Evolutionary conservation across 2,329 filamentous ascomycete genomes (phyloP).

Genomic region (Neurospora sp.): DNA sequence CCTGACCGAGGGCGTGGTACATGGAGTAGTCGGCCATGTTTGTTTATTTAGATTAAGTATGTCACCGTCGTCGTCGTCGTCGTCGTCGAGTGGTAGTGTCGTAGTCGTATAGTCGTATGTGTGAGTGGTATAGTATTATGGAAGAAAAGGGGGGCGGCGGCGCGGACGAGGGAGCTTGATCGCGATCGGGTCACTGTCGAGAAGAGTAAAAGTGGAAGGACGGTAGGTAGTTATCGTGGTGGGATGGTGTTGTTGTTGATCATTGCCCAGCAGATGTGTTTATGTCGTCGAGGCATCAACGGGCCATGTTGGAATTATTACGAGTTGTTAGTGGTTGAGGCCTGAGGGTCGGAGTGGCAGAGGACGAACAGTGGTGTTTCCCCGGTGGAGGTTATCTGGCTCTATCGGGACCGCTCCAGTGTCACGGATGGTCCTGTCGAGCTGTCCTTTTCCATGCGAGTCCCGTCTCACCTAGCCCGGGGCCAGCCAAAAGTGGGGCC

Average conservation of each 20-base stretch:
- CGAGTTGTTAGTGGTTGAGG: not conserved
- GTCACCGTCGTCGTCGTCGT: not conserved
- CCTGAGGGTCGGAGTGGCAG: not conserved
- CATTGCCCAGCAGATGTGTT: not conserved
- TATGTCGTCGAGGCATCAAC: not conserved
- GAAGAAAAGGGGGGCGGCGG: not conserved
- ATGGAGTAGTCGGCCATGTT: constrained; percentile 35
- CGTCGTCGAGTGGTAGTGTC: not conserved
- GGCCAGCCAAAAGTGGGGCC: not conserved
- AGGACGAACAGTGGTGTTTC: not conserved
- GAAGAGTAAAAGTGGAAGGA: not conserved
- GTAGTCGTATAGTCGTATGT: not conserved
- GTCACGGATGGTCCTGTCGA: constrained; percentile 8
- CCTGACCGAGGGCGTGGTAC: constrained; percentile 43
- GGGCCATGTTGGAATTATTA: not conserved
- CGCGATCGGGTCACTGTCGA: not conserved
- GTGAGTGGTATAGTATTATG: not conserved
- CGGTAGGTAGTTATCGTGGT: not conserved
- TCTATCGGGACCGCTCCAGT: not conserved
- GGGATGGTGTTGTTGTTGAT: not conserved
- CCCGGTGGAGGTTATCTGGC: not conserved
- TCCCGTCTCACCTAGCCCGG: not conserved
- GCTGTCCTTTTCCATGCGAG: constrained; percentile 16
- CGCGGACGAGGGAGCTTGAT: not conserved
- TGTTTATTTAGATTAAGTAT: not conserved